These are phyloP conservation scores for Liriodendron chinense DNA, from an alignment of 164 flowering plant genomes.

Conservation along the genomic window DNA sequence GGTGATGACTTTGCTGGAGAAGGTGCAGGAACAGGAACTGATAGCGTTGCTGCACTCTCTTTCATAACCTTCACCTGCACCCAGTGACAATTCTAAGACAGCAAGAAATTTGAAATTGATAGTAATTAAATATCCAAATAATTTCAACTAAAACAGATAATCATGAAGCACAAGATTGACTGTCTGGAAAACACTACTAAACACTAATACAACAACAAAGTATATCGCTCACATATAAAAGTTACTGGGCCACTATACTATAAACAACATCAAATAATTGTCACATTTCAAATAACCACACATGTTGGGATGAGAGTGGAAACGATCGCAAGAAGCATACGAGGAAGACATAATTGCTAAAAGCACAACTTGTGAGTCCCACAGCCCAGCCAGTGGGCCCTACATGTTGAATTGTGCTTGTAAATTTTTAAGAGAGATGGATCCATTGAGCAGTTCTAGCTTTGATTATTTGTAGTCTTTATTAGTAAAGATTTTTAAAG, in stretches of 20 bases:
- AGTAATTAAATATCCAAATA: not conserved
- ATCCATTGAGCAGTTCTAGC: too few relatives aligned
- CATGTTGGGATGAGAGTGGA: not conserved
- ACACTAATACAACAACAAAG: not conserved
- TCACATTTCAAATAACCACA: not conserved
- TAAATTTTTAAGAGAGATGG: too few relatives aligned
- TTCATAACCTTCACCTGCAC: conserved; percentile 29
- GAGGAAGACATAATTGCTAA: too few relatives aligned
- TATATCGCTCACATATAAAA: not conserved
- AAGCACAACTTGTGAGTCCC: too few relatives aligned
- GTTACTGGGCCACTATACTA: not conserved
- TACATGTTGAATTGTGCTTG: too few relatives aligned
- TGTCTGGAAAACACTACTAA: not conserved
- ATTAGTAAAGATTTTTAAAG: too few relatives aligned
- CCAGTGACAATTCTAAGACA: not conserved
- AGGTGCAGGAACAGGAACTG: conserved; percentile 14
- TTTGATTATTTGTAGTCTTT: too few relatives aligned
- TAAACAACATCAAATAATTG: too few relatives aligned
- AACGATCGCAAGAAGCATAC: not conserved
- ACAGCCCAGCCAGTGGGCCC: too few relatives aligned
- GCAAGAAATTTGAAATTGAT: not conserved
- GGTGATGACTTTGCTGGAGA: conserved; percentile 19
- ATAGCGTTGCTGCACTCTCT: conserved; percentile 16
- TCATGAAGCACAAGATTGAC: not conserved
- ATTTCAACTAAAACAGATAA: not conserved